A percentile compares a stretch with the other conserved stretches of the same genome.
These are phyloP conservation scores for Polytrichum formosum DNA, from an alignment of 225 moss, liverwort and hornwort genomes.

Conservation along the genomic window DNA sequence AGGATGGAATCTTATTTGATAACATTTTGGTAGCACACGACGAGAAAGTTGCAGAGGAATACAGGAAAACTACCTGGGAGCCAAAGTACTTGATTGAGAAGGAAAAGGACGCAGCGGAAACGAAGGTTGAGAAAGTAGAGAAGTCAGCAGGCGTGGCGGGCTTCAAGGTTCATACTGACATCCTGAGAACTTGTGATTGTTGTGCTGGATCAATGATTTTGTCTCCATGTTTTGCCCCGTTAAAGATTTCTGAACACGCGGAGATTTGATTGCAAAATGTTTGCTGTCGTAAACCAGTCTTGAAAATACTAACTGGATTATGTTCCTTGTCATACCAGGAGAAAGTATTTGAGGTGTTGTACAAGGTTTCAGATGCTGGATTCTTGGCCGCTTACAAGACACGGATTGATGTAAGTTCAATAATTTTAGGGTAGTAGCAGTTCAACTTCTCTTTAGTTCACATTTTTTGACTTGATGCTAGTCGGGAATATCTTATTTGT, in stretches of 20 bases:
- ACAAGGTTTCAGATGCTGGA: conserved; percentile 37
- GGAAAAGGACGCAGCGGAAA: conserved; percentile 46
- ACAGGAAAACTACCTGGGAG: conserved; percentile 62
- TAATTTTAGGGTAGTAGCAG: neutral
- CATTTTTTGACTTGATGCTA: no score
- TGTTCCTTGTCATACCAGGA: conserved; percentile 20
- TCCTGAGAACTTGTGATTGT: no score
- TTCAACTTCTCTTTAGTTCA: no score
- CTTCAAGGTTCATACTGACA: conserved; percentile 38
- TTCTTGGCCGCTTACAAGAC: conserved; percentile 45
- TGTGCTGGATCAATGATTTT: no score
- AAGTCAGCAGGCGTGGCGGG: conserved; percentile 30
- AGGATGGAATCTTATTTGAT: conserved; percentile 62
- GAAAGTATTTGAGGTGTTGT: conserved; percentile 43
- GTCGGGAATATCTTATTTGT: no score
- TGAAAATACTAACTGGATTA: no score
- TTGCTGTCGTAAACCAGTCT: no score
- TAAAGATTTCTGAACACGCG: no score
- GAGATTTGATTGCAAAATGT: no score
- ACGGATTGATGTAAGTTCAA: conserved; percentile 37
- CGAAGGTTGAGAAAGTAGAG: conserved; percentile 20
- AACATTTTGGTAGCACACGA: conserved; percentile 62
- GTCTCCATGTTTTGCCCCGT: no score
- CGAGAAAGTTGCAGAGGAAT: conserved; percentile 42
- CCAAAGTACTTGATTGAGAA: conserved; percentile 49